Percentiles rank a stretch among this genome's conserved stretches.
Conservation (phyloP, 331 rosid species). For the Saraca asoca region DNA sequence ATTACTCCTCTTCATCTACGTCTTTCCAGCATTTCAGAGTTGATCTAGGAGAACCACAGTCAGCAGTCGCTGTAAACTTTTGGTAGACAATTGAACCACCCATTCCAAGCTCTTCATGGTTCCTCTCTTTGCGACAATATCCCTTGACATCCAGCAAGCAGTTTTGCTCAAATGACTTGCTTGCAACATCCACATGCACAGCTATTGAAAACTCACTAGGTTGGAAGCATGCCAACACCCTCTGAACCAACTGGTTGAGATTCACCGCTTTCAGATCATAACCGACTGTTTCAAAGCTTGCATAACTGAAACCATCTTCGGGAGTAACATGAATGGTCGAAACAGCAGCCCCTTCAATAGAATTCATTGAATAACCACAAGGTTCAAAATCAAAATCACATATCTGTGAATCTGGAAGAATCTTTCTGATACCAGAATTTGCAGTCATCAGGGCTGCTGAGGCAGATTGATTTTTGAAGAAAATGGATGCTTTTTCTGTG, state of each 20-base stretch:
- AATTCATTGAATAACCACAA: constrained; percentile 69
- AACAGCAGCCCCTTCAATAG: constrained; percentile 60
- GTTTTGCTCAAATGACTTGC: constrained; percentile 41
- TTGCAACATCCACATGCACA: constrained; percentile 44
- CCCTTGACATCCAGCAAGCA: constrained; percentile 55
- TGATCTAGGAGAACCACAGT: constrained; percentile 64
- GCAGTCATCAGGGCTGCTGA: constrained; percentile 55
- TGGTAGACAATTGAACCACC: constrained; percentile 61
- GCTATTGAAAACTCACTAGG: constrained; percentile 61
- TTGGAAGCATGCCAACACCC: constrained; percentile 55
- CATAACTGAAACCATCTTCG: constrained; percentile 76
- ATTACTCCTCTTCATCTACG: constrained; percentile 60
- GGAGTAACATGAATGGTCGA: constrained; percentile 30
- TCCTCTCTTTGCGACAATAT: constrained; percentile 58
- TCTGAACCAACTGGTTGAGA: constrained; percentile 42
- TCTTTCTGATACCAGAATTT: constrained; percentile 58
- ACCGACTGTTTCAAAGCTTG: constrained; percentile 68
- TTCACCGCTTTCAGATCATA: constrained; percentile 45
- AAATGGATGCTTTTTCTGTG: constrained; percentile 48
- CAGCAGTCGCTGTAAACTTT: constrained; percentile 39
- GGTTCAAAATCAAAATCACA: constrained; percentile 68
- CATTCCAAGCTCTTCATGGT: constrained; percentile 58
- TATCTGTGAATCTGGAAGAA: constrained; percentile 61
- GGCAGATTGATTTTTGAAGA: constrained; percentile 44
- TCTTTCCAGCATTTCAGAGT: constrained; percentile 74